phyloP scores from a whole-genome alignment of 257 asterid genomes.

The Fraxinus americana region DNA sequence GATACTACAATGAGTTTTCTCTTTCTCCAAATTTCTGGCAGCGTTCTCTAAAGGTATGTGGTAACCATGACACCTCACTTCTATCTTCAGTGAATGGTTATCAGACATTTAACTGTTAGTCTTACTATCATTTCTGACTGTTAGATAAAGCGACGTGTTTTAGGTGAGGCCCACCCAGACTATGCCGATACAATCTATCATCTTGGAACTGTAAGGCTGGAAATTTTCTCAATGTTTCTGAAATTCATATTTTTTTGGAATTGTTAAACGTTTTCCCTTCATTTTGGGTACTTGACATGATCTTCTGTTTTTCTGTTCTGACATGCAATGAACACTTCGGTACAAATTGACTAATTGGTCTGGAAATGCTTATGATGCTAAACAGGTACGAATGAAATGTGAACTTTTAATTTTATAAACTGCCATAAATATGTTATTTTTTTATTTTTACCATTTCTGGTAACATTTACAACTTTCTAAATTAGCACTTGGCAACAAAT shows the following conservation, averaged over 20 bases:
- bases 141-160: conserved; percentile 80
- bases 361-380: background rate
- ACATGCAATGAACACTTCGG: background rate
- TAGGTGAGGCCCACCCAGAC: conserved; percentile 81
- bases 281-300: background rate
- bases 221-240: conserved; percentile 4
- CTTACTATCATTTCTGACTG: conserved; percentile 29
- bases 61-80: conserved; percentile 25
- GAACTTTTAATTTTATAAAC: background rate
- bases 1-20: conserved; percentile 31
- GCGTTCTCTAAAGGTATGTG: conserved; percentile 91
- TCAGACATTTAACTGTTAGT: conserved; percentile 25
- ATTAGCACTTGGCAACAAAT: background rate
- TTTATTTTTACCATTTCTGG: background rate
- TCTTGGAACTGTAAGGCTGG: conserved; percentile 79
- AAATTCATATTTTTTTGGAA: background rate
- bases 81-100: conserved; percentile 28
- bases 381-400: background rate
- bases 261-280: background rate
- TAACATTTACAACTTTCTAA: background rate
- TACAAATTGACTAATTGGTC: background rate
- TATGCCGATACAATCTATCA: conserved; percentile 93
- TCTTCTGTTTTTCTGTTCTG: conserved; percentile 2
- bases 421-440: background rate
- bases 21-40: conserved; percentile 43